A percentile compares a stretch with the other conserved stretches of the same genome.
These are phyloP conservation scores for Diutina neorugosa DNA, from an alignment of 1,139 yeast species.

Conservation along the genomic window DNA sequence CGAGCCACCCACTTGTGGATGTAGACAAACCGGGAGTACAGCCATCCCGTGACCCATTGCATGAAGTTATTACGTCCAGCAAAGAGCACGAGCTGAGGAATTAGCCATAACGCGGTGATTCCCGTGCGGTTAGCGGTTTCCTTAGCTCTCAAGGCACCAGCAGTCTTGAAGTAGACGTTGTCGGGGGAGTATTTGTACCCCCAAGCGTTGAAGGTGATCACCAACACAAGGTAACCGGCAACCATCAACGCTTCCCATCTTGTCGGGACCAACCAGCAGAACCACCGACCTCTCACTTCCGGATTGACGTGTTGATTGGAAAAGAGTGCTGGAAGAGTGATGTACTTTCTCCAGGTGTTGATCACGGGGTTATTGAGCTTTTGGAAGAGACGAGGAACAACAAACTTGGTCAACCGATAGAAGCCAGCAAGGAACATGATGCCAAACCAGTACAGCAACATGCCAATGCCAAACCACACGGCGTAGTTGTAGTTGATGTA, in stretches of 20 bases:
- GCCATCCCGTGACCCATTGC: slow-evolving; percentile 42
- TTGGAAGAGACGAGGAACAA: slow-evolving; percentile 23
- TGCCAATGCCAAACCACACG: slow-evolving; percentile 35
- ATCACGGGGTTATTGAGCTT: slow-evolving; percentile 20
- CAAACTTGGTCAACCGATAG: slow-evolving; percentile 21
- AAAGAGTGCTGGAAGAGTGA: slow-evolving; percentile 38
- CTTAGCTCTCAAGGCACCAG: slow-evolving; percentile 33
- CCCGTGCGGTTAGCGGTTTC: slow-evolving; percentile 45
- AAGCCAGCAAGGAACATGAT: slow-evolving; percentile 31
- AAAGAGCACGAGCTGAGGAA: slow-evolving; percentile 40
- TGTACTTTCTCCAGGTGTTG: slow-evolving; percentile 27
- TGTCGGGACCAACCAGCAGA: slow-evolving; percentile 1
- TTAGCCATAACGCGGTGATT: slow-evolving; percentile 36
- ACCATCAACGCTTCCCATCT: slow-evolving; percentile 9
- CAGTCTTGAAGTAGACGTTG: slow-evolving; percentile 14
- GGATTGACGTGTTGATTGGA: slow-evolving; percentile 29
- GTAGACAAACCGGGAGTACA: slow-evolving; percentile 26
- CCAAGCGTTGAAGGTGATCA: slow-evolving; percentile 10
- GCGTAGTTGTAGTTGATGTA: slow-evolving; percentile 19
- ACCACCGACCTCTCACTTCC: slow-evolving; percentile 6
- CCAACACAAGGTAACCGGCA: slow-evolving; percentile 19
- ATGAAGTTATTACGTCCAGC: slow-evolving; percentile 46
- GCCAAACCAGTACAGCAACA: slow-evolving; percentile 35
- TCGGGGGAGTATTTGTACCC: slow-evolving; percentile 12
- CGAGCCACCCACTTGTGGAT: slow-evolving; percentile 31